phyloP scores from a whole-genome alignment of 768 basidiomycete genomes.

The Leucocoprinus sp. region DNA sequence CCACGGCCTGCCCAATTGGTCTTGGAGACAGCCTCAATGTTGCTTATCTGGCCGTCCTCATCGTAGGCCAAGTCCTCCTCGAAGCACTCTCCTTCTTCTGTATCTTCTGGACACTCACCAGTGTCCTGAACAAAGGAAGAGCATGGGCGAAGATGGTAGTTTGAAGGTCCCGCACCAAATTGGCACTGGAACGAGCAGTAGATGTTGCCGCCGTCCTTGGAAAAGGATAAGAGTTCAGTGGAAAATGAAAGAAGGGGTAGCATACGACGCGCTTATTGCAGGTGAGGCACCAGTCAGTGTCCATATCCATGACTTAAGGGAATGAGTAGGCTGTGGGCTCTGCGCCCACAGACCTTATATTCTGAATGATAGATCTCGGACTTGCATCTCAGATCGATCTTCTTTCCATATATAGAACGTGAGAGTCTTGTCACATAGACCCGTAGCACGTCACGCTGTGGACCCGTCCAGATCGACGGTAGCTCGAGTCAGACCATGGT shows the following conservation, averaged over 20 bases:
- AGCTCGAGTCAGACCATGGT: neutral
- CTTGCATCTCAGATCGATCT: constrained; percentile 4
- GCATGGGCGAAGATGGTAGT: constrained; percentile 6
- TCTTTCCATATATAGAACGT: constrained; percentile 2
- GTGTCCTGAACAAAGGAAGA: neutral
- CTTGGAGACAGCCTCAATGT: constrained; percentile 21
- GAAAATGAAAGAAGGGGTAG: constrained; percentile 16
- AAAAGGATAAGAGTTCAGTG: constrained; percentile 2
- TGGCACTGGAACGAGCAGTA: constrained; percentile 49
- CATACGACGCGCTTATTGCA: constrained; percentile 54
- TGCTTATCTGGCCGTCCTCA: constrained; percentile 22
- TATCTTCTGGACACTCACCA: constrained; percentile 6
- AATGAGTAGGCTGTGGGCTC: constrained; percentile 7
- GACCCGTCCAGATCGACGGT: constrained; percentile 1
- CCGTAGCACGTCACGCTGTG: neutral
- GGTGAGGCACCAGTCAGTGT: constrained; percentile 64
- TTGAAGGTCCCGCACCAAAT: constrained; percentile 23
- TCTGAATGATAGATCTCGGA: too few species aligned
- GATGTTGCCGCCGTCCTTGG: constrained; percentile 26
- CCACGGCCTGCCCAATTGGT: constrained; percentile 10
- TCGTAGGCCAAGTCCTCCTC: constrained; percentile 20
- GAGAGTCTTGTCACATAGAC: constrained; percentile 2
- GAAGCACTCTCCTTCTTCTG: constrained; percentile 15
- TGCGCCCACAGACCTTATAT: neutral
- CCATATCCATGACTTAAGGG: constrained; percentile 32